Evolutionary conservation across 2,329 filamentous ascomycete species (phyloP).

Genomic region (Chalaropsis thielavioides): DNA sequence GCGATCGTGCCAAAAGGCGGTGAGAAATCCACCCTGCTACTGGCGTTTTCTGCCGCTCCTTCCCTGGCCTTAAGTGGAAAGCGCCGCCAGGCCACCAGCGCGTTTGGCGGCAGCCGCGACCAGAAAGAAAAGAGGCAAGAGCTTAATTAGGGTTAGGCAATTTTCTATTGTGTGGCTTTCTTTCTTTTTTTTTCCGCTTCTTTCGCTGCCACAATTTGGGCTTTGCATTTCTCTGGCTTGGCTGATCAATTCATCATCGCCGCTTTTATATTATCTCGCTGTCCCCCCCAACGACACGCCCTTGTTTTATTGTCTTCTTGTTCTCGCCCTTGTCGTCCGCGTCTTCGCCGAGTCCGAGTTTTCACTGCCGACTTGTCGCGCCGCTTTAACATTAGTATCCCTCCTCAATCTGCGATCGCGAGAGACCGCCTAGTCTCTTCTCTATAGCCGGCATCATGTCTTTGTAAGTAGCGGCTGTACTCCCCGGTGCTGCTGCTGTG

Average conservation of each 20-base stretch:
- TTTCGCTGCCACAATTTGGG: neutral
- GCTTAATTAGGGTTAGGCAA: neutral
- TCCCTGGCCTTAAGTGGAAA: constrained; percentile 10
- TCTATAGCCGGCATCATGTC: constrained; percentile 10
- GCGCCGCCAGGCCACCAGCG: neutral
- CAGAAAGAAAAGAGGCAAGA: neutral
- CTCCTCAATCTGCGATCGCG: constrained; percentile 4
- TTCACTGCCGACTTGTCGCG: neutral
- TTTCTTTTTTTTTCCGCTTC: neutral
- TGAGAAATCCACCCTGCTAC: neutral
- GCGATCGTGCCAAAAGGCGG: constrained; percentile 4
- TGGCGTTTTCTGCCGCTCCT: constrained; percentile 10
- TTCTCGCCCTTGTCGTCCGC: neutral
- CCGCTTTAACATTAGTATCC: neutral
- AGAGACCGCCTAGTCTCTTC: neutral
- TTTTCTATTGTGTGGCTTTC: neutral
- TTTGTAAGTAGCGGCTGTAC: constrained; percentile 8
- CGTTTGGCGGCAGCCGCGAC: neutral
- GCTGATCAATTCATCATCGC: neutral
- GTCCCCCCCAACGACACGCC: neutral
- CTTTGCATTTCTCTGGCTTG: neutral
- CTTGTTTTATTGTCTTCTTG: neutral
- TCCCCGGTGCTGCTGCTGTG: neutral
- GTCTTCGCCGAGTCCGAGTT: neutral
- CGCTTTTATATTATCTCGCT: neutral